A percentile compares a stretch with the other conserved stretches of the same genome.
Evolutionary conservation across 768 basidiomycete genomes (phyloP).

Genomic region (Lentinula edodes): DNA sequence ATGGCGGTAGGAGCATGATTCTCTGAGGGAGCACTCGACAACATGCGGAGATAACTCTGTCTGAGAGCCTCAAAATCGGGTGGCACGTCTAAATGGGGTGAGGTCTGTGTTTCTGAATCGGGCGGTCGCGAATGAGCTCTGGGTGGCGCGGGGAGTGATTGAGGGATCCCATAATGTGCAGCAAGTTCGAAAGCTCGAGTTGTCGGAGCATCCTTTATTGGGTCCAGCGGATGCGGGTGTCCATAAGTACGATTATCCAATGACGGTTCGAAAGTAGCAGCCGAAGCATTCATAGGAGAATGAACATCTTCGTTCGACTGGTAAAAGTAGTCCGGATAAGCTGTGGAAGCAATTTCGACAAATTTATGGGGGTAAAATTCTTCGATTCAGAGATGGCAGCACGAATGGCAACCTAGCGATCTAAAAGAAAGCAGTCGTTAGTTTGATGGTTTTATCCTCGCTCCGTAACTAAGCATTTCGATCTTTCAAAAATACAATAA

Average conservation of each 20-base stretch:
- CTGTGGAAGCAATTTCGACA: conserved; percentile 48
- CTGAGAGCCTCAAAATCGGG: conserved; percentile 46
- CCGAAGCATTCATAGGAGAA: conserved; percentile 36
- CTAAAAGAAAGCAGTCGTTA: conserved; percentile 26
- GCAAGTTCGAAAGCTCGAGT: conserved; percentile 64
- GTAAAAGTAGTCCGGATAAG: conserved; percentile 25
- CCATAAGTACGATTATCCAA: conserved; percentile 36
- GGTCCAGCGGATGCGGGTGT: conserved; percentile 25
- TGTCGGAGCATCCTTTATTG: conserved; percentile 56
- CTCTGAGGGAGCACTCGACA: conserved; percentile 39
- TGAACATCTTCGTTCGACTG: conserved; percentile 43
- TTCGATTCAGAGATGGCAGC: conserved; percentile 28
- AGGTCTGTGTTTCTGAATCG: conserved; percentile 32
- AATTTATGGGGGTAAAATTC: conserved; percentile 11
- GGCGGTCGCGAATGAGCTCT: conserved; percentile 17
- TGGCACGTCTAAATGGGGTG: conserved; percentile 22
- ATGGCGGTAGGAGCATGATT: neutral
- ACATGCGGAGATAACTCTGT: conserved; percentile 66
- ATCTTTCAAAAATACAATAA: neutral
- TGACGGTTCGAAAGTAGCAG: conserved; percentile 30
- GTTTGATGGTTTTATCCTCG: neutral
- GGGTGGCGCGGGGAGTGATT: conserved; percentile 63
- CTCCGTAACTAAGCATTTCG: neutral
- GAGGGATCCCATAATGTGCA: conserved; percentile 76
- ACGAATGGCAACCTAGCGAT: conserved; percentile 37